A percentile compares a stretch with the other conserved stretches of the same genome.
Conservation (phyloP, 768 basidiomycete species). For the Boletus patriciae region DNA sequence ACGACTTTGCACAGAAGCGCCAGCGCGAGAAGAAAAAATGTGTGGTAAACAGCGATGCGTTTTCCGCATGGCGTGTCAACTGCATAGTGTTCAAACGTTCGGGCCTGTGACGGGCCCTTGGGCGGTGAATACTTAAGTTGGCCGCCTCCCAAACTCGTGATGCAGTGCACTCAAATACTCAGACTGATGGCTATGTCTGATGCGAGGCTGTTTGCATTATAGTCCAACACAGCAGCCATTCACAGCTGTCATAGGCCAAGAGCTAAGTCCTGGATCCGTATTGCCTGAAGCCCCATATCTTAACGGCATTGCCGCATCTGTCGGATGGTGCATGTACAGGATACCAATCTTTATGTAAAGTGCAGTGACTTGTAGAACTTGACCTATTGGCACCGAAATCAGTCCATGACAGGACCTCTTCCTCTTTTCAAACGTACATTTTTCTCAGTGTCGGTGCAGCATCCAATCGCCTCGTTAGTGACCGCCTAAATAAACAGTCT, state of each 20-base stretch:
- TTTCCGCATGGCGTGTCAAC: background rate
- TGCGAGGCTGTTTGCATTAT: too few species aligned
- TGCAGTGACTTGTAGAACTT: conserved; percentile 2
- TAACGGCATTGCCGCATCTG: background rate
- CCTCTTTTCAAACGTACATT: background rate
- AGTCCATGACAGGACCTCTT: background rate
- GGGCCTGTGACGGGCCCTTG: background rate
- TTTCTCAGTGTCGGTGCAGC: conserved; percentile 1
- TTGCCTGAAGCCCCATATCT: background rate
- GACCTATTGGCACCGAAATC: background rate
- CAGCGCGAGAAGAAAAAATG: background rate
- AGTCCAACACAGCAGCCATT: too few species aligned
- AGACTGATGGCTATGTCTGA: background rate
- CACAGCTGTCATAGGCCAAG: too few species aligned
- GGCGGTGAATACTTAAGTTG: background rate
- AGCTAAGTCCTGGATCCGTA: too few species aligned
- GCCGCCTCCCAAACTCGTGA: background rate
- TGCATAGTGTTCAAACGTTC: background rate
- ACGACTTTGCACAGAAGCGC: background rate
- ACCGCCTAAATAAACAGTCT: background rate
- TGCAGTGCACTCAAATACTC: background rate
- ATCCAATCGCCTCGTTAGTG: background rate
- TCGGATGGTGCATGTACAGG: background rate
- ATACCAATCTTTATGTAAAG: background rate
- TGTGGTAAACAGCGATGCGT: background rate